Base-by-base conservation (phyloP, 805 yeast genomes). In the Ogataea dorogensis region DNA sequence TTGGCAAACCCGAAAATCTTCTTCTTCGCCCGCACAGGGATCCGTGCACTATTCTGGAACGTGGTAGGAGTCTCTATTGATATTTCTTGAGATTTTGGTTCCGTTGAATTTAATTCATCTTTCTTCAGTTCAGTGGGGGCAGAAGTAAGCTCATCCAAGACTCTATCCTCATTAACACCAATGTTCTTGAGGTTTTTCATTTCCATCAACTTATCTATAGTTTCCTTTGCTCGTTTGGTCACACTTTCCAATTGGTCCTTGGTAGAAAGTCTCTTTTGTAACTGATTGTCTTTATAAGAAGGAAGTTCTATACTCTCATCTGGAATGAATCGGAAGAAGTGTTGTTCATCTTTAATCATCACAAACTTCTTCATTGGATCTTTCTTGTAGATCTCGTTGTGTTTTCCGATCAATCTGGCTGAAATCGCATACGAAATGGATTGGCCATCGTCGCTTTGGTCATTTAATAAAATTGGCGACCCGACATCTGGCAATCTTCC, bases 361-460 rank as follows among this genome's bases (percentile, higher is more conserved):
- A 46, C 31, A 28, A 44, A 50, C 16, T 37, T 43, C 30, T 36
- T 30, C 7, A 43, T 43, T 10, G 24, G 24, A 10, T 40, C 33
- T 3, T 34, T 33, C 29, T 38, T 31, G 33, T 40, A 39, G 17
- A 31, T 17, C 8, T 46, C 42, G n/a, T 22, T 17, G 14, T 53
- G 47, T 24, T 44, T 51, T 35, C 77, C 80, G 17, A 76, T 71
- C 34, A 75, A 58, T 36, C 72, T 68, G 9, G 75, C 79, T 39
- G 70, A 73, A 12, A 77, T 63, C 1, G 76, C 60, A 44, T 77
- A 76, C 23, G 70, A 60, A 9, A 75, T 58, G 24, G 77, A 70
- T 13, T 49, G 46, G 15, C 56, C 71, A 43, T 61, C 64, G 35
- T 66, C 66, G 14, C 65, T 51, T 36, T 69, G 63, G 56, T 77